These are phyloP conservation scores for Juglanconis oblonga DNA, from an alignment of 2,329 filamentous ascomycete species.

Conservation along the genomic window DNA sequence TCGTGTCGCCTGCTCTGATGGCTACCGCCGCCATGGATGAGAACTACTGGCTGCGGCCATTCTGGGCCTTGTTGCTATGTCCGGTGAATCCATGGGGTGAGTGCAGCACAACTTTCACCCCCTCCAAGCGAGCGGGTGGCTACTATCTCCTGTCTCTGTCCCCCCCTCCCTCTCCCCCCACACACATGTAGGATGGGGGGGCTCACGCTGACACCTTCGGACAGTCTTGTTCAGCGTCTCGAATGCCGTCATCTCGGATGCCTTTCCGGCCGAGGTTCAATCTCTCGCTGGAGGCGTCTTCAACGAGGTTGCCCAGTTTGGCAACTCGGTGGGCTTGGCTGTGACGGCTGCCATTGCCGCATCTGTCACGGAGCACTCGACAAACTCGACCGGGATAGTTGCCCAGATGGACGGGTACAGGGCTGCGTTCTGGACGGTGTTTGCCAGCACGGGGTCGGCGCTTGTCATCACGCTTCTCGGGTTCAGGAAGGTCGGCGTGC, in stretches of 20 bases:
- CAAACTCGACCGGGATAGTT: slow-evolving; percentile 21
- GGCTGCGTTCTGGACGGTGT: slow-evolving; percentile 52
- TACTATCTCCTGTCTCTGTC: slow-evolving; percentile 1
- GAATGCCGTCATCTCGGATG: slow-evolving; percentile 51
- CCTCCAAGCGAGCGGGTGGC: no score
- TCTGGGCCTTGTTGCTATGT: slow-evolving; percentile 41
- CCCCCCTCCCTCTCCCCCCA: no score
- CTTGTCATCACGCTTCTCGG: slow-evolving; percentile 38
- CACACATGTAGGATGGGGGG: no score
- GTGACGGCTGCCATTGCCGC: slow-evolving; percentile 47
- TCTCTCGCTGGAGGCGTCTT: slow-evolving; percentile 59
- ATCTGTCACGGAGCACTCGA: slow-evolving; percentile 39
- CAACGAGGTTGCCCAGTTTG: slow-evolving; percentile 57
- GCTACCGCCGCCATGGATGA: slow-evolving; percentile 44
- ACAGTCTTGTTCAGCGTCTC: slow-evolving; percentile 53
- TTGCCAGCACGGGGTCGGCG: slow-evolving; percentile 40
- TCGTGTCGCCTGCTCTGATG: slow-evolving; percentile 51
- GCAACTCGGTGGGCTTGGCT: slow-evolving; percentile 50
- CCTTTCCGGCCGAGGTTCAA: slow-evolving; percentile 52
- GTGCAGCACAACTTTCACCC: slow-evolving; percentile 13
- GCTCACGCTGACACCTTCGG: no score
- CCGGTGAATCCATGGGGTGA: slow-evolving; percentile 41
- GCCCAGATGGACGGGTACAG: slow-evolving; percentile 49
- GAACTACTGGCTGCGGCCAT: slow-evolving; percentile 48
- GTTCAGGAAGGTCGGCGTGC: slow-evolving; percentile 30